Conservation (phyloP, 768 basidiomycete species). For the Serpula lacrymans region DNA sequence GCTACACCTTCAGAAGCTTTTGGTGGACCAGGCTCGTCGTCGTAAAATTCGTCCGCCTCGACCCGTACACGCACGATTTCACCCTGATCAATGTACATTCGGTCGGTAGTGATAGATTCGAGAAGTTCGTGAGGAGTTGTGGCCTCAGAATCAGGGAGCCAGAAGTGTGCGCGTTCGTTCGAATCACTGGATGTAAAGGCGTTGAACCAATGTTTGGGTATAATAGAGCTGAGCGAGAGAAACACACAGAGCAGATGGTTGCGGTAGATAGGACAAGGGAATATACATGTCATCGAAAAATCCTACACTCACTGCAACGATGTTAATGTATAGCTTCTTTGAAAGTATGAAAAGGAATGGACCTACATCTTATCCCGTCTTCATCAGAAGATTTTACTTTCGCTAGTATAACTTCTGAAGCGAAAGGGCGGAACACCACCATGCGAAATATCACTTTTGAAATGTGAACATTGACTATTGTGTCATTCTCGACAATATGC, state of each 20-base stretch:
- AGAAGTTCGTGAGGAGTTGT: constrained; percentile 58
- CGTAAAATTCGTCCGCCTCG: constrained; percentile 79
- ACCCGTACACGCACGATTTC: constrained; percentile 77
- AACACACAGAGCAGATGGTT: constrained; percentile 74
- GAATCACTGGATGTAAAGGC: constrained; percentile 51
- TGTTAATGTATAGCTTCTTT: constrained; percentile 1
- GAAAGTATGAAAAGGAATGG: neutral
- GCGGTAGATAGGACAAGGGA: constrained; percentile 74
- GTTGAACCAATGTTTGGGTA: too few species aligned
- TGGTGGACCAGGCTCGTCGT: constrained; percentile 83
- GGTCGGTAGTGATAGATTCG: constrained; percentile 58
- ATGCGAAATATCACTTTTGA: constrained; percentile 88
- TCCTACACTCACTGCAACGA: constrained; percentile 65
- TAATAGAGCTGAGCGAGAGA: neutral
- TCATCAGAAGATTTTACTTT: constrained; percentile 86
- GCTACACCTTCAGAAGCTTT: constrained; percentile 69
- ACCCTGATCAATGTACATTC: constrained; percentile 80
- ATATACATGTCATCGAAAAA: constrained; percentile 96
- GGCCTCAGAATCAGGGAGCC: constrained; percentile 63
- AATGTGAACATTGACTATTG: constrained; percentile 27
- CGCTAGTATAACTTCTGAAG: constrained; percentile 85
- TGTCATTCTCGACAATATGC: constrained; percentile 11
- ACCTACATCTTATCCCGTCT: constrained; percentile 79
- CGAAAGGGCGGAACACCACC: constrained; percentile 89
- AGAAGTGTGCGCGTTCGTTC: constrained; percentile 81